Percentiles rank a stretch among this genome's conserved stretches.
Conservation (phyloP, 352 stramenopile species). For the Phytophthora meadii region DNA sequence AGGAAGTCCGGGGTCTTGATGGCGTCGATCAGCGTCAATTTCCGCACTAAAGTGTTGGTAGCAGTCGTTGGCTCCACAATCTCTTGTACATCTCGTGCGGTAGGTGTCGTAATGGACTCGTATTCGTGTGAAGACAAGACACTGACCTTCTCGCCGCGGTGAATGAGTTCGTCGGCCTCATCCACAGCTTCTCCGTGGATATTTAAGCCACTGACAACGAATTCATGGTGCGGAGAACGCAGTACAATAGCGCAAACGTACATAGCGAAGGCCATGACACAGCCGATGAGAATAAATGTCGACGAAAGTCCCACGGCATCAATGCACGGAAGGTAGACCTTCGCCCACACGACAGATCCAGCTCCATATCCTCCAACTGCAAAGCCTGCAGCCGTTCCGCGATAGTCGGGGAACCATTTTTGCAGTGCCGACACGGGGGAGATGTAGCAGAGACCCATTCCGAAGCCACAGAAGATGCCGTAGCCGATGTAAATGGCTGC, state of each 20-base stretch:
- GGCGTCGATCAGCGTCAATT: constrained; percentile 54
- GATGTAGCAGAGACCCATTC: constrained; percentile 73
- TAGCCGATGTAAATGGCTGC: constrained; percentile 66
- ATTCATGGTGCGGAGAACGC: constrained; percentile 55
- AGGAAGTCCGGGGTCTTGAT: constrained; percentile 67
- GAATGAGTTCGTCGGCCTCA: constrained; percentile 35
- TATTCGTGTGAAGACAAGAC: constrained; percentile 48
- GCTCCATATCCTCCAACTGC: constrained; percentile 65
- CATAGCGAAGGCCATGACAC: constrained; percentile 45
- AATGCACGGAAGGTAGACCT: constrained; percentile 61
- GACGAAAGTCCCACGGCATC: constrained; percentile 51
- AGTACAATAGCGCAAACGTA: constrained; percentile 51
- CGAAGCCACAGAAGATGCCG: constrained; percentile 63
- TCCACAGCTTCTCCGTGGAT: constrained; percentile 61
- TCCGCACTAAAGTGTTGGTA: constrained; percentile 48
- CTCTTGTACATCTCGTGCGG: constrained; percentile 38
- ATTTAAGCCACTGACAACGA: constrained; percentile 56
- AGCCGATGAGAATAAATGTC: constrained; percentile 54
- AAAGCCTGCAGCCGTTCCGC: constrained; percentile 64
- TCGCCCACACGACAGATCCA: constrained; percentile 63
- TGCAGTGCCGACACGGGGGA: constrained; percentile 69
- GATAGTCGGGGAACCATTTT: constrained; percentile 79
- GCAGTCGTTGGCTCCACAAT: constrained; percentile 32
- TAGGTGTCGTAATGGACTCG: constrained; percentile 50
- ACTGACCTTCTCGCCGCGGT: constrained; percentile 43